Percentiles rank a stretch among this genome's conserved stretches.
Evolutionary conservation across 208 protist genomes (phyloP).

Genomic region (Acanthamoeba quina): DNA sequence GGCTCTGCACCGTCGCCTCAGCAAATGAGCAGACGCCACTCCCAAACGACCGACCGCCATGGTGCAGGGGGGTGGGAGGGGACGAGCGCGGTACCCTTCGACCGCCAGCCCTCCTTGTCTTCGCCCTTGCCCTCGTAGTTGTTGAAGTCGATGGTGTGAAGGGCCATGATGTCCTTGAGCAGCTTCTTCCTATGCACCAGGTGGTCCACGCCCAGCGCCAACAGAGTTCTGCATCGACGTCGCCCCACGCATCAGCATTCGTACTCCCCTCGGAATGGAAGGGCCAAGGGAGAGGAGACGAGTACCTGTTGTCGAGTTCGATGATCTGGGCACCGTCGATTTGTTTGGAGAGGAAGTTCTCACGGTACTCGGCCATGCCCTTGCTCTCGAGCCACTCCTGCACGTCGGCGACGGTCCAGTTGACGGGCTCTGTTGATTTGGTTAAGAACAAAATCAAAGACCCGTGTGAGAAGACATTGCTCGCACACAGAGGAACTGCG

Average conservation of each 20-base stretch:
- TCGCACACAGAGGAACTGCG: not conserved
- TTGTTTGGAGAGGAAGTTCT: constrained; percentile 66
- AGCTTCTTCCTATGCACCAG: constrained; percentile 70
- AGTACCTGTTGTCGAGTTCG: constrained; percentile 60
- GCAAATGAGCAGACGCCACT: not conserved
- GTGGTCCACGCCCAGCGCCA: constrained; percentile 52
- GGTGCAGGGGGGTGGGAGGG: not conserved
- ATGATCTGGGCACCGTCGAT: constrained; percentile 61
- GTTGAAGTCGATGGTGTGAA: constrained; percentile 48
- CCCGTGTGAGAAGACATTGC: not conserved
- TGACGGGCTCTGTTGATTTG: constrained; percentile 10
- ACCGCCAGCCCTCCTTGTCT: not conserved
- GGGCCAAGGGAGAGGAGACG: not conserved
- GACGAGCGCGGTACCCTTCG: not conserved
- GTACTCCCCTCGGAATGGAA: not conserved
- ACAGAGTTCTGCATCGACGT: not conserved
- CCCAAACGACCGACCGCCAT: too few species aligned
- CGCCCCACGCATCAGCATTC: not conserved
- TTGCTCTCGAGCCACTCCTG: constrained; percentile 72
- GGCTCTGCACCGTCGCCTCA: not conserved
- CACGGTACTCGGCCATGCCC: constrained; percentile 34
- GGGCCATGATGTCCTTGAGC: constrained; percentile 66
- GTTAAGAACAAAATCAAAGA: not conserved
- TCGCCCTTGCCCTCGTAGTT: constrained; percentile 26
- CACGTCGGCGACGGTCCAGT: constrained; percentile 60